phyloP scores from a whole-genome alignment of 805 yeast species.

The Wickerhamiella azymoides region DNA sequence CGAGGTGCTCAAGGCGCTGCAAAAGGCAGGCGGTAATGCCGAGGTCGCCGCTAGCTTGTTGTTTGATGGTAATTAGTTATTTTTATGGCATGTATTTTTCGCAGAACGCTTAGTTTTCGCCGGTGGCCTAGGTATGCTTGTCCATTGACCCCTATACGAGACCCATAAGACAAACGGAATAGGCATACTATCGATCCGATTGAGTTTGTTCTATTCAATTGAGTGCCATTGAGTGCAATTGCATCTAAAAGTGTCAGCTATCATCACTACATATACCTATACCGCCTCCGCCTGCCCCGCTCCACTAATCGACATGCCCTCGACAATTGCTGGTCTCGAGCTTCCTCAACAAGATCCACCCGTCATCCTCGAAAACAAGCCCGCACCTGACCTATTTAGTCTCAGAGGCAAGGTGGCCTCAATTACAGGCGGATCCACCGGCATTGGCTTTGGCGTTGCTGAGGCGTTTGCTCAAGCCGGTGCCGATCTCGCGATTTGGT shows the following conservation, averaged over 20 bases:
- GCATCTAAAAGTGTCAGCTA: too few species aligned
- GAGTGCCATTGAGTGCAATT: too few species aligned
- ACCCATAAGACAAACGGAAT: too few species aligned
- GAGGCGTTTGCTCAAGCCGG: slow-evolving; percentile 80
- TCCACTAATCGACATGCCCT: too few species aligned
- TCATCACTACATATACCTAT: too few species aligned
- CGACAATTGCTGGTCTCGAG: background rate
- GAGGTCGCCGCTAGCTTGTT: slow-evolving; percentile 77
- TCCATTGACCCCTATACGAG: too few species aligned
- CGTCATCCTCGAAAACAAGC: too few species aligned
- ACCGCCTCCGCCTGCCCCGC: background rate
- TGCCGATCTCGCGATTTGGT: slow-evolving; percentile 65
- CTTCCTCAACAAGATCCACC: background rate
- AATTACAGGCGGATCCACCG: slow-evolving; percentile 74
- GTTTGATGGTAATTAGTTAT: slow-evolving; percentile 26
- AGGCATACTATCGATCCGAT: too few species aligned
- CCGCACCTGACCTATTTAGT: slow-evolving; percentile 29
- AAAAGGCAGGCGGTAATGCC: slow-evolving; percentile 56
- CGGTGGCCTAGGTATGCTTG: too few species aligned
- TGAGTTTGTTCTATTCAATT: too few species aligned
- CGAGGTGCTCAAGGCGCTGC: slow-evolving; percentile 53
- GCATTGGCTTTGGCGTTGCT: slow-evolving; percentile 72
- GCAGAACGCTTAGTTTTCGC: too few species aligned
- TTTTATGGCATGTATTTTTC: background rate
- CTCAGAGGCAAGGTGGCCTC: slow-evolving; percentile 73